Base-by-base conservation (phyloP, 805 yeast species). In the Candida ascalaphidarum region DNA sequence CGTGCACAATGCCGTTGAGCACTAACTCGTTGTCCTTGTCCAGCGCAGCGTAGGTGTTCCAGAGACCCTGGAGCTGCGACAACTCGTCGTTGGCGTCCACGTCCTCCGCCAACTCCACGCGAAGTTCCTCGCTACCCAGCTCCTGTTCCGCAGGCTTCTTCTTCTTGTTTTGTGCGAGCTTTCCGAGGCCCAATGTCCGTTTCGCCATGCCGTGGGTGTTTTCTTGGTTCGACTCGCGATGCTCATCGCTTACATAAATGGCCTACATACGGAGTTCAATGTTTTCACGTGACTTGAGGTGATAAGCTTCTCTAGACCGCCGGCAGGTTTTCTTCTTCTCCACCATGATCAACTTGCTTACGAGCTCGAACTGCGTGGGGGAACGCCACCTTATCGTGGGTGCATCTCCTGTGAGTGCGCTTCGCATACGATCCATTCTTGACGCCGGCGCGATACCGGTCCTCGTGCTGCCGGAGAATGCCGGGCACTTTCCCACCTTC, bases 1-100 rank as follows among this genome's bases (percentile, higher is more conserved):
- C 96, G 43, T 88, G 95, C n/a, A 89, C 70, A 4, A 88, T 68
- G 14, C 96, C 96, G 44, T 86, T 81, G 33, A 81, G 48, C 20
- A 81, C 67, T 35, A 76, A 55, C 45, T 78, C 82, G 37, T 70
- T 72, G 14, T 77, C 80, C 32, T 71, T 70, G 4, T 69, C 74
- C 2, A 80, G 63, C 4, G 59, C 49, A 23, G 56, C 43, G 53
- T 73, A 83, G 3, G 83, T 75, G 11, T 61, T 55, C 81, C 88
- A 84, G 22, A 88, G 56, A 1, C 81, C 94, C 33, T 55, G 59
- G 34, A 88, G 55, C 50, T 85, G 95, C 5, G 75, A 75, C n/a
- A 83, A 44, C 41, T 83, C 92, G 48, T 85, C 86, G 35, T 81
- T 78, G 5, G 81, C 75, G 44, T 81, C 85, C 2, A 68, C 78